phyloP scores from a whole-genome alignment of 495 filamentous ascomycete genomes.

The Lichina pygmaea region DNA sequence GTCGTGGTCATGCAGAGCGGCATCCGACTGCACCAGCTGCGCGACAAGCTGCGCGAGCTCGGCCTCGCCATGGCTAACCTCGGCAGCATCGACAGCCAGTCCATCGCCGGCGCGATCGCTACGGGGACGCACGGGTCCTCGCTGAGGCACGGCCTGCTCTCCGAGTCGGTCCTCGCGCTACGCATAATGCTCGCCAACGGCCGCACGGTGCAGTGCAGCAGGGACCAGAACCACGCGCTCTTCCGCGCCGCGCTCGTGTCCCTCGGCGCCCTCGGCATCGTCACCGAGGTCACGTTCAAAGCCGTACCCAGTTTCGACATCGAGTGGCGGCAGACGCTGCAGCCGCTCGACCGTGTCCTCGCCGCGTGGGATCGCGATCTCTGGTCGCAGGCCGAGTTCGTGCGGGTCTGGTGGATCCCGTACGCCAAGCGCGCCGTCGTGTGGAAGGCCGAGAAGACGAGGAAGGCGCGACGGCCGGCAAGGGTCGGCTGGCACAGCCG shows the following conservation, averaged over 20 bases:
- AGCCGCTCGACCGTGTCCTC: conserved; percentile 37
- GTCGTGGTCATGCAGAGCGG: conserved; percentile 59
- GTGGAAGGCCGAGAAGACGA: conserved; percentile 60
- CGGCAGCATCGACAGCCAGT: conserved; percentile 86
- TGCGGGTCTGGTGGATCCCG: conserved; percentile 91
- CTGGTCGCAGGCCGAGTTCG: conserved; percentile 70
- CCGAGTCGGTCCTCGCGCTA: conserved; percentile 41
- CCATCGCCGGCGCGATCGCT: conserved; percentile 72
- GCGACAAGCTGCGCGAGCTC: conserved; percentile 34
- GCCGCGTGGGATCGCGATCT: conserved; percentile 42
- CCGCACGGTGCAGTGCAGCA: conserved; percentile 42
- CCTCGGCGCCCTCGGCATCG: conserved; percentile 70
- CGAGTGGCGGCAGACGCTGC: conserved; percentile 60
- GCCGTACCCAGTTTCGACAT: conserved; percentile 53
- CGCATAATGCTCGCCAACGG: conserved; percentile 69
- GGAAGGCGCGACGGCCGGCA: conserved; percentile 20
- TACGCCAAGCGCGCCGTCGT: conserved; percentile 66
- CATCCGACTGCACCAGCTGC: conserved; percentile 49
- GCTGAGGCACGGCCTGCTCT: conserved; percentile 56
- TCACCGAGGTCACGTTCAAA: conserved; percentile 67
- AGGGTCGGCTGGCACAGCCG: conserved; percentile 49
- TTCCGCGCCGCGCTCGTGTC: conserved; percentile 75
- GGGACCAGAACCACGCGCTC: conserved; percentile 40
- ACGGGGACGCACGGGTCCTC: conserved; percentile 87
- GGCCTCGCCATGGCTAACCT: conserved; percentile 68